Evolutionary conservation across 2,329 filamentous ascomycete species (phyloP).

Genomic region (Teratosphaeria destructans): DNA sequence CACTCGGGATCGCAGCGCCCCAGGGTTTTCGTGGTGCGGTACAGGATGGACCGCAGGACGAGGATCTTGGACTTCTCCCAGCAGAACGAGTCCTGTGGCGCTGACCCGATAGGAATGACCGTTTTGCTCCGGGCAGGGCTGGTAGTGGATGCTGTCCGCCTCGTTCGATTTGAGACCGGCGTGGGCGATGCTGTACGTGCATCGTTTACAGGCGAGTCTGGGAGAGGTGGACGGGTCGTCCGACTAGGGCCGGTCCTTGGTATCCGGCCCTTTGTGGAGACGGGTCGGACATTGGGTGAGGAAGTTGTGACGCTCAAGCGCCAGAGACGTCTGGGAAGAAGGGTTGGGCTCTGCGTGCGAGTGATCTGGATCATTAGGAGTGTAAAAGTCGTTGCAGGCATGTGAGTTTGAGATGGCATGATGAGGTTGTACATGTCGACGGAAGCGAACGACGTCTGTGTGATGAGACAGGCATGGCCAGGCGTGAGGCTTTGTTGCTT

Average conservation of each 20-base stretch:
- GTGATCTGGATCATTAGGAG: neutral
- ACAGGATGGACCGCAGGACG: neutral
- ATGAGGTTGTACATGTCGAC: neutral
- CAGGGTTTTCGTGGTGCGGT: no score
- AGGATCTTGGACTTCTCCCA: neutral
- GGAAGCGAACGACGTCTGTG: neutral
- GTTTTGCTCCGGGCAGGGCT: neutral
- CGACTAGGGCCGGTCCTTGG: no score
- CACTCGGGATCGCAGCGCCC: no score
- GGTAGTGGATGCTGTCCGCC: no score
- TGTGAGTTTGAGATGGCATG: neutral
- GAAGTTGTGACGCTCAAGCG: neutral
- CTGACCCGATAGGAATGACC: no score
- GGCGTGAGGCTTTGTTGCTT: neutral
- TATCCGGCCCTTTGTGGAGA: neutral
- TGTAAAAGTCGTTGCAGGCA: neutral
- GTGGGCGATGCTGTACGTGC: no score
- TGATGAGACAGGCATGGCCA: neutral
- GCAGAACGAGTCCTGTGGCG: neutral
- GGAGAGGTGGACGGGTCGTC: no score
- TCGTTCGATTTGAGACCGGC: neutral
- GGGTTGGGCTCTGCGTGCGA: neutral
- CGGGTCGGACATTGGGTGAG: neutral
- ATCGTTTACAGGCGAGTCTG: no score
- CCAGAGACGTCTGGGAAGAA: neutral